Evolutionary conservation across 2,329 filamentous ascomycete genomes (phyloP), one percentile per base, ranked within the genome.

Genomic region (Paraphoma chrysanthemicola): DNA sequence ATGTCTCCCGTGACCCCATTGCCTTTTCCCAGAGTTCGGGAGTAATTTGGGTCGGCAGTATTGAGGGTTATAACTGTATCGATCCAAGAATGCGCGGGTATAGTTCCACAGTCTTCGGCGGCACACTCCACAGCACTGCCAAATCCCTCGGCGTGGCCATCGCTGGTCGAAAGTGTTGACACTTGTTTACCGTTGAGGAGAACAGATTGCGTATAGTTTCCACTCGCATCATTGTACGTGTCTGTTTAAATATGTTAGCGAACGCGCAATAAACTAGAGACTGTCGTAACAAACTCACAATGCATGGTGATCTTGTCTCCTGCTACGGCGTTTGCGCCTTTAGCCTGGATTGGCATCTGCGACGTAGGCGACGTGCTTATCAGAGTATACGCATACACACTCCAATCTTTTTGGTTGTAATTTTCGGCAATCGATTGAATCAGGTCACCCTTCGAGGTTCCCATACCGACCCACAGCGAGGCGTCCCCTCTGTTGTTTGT

Each of bases 381-480:
- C 0, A 81, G 73, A 0, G 79, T 81, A 17, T 42, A 42, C 8
- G 63, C 79, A 58, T 67, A 83, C 45, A 81, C 70, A 45, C 62
- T 74, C 80, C 80, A 83, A n/a, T 68, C 57, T n/a, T 61, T 48
- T 10, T 59, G 51, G 16, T 65, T 44, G 44, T 30, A 56, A 43
- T 65, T 68, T 14, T 70, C 66, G 41, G 64, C 64, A 29, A 82
- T 82, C 1, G 80, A 81, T 70, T 82, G 80, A 54, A 83, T 80
- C 67, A 83, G 59, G 56, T 82, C 80, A 17, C 80, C 81, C n/a
- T 79, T 77, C 2, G 79, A 80, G 6, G 79, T 82, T 2, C 81
- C 80, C 80, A 82, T 82, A 14, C 81, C 81, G 16, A 82, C 79
- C 81, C 80, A 82, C n/a, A 82, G 71, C 6, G 79, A 78, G 23